Evolutionary conservation across 1,139 yeast genomes (phyloP).

Genomic region (Yamadazyma kanchanaburiensis): DNA sequence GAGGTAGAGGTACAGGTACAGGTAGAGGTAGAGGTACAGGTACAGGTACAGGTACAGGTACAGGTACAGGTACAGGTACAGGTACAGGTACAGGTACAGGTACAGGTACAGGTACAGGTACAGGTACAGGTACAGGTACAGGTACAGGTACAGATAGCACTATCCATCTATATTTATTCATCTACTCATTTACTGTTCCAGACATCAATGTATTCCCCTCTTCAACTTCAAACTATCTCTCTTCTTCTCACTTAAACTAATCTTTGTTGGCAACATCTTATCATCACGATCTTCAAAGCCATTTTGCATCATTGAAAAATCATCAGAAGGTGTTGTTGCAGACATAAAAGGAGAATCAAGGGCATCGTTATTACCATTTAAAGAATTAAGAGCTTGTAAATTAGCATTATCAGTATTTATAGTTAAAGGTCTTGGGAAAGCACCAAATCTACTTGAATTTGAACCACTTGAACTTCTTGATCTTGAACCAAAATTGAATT

Average conservation of each 20-base stretch:
- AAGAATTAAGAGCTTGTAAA: conserved; percentile 24
- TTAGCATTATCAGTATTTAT: conserved; percentile 39
- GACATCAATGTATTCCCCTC: conserved; percentile 38
- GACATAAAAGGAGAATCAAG: conserved; percentile 47
- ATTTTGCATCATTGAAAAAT: conserved; percentile 14
- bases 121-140: too few relatives aligned
- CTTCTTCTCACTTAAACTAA: conserved; percentile 44
- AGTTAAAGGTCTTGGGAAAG: conserved; percentile 35
- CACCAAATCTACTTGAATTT: conserved; percentile 17
- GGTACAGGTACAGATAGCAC: too few relatives aligned
- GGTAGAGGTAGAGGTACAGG: too few relatives aligned
- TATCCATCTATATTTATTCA: too few relatives aligned
- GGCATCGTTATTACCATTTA: conserved; percentile 25
- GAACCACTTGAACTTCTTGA: conserved; percentile 17
- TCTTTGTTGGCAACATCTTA: conserved; percentile 26
- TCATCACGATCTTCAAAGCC: conserved; percentile 12
- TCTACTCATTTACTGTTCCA: too few relatives aligned
- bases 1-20: too few relatives aligned
- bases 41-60: too few relatives aligned
- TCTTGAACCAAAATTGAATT: conserved; percentile 18
- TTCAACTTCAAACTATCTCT: conserved; percentile 46
- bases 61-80: too few relatives aligned
- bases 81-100: too few relatives aligned
- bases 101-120: too few relatives aligned
- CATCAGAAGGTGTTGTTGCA: conserved; percentile 40